Evolutionary conservation across 2,329 filamentous ascomycete genomes (phyloP).

Genomic region (Aspergillus tubingensis): DNA sequence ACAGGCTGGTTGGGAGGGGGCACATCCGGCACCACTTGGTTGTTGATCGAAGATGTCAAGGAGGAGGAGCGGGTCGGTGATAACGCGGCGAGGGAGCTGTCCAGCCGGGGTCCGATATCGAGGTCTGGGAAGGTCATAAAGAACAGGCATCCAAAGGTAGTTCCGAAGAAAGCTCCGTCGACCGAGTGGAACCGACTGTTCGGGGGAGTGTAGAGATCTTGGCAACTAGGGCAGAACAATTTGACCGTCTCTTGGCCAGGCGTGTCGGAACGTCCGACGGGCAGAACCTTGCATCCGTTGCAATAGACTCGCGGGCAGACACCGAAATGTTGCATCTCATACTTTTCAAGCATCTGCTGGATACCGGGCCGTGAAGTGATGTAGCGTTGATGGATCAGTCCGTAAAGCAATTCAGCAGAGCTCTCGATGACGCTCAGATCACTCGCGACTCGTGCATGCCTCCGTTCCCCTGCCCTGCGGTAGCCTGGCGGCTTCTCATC

Average conservation of each 20-base stretch:
- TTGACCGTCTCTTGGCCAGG: slow-evolving; percentile 98
- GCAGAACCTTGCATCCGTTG: slow-evolving; percentile 84
- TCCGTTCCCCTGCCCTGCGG: slow-evolving; percentile 62
- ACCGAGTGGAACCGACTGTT: slow-evolving; percentile 98
- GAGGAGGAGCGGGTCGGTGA: slow-evolving; percentile 33
- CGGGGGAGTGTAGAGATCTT: slow-evolving; percentile 95
- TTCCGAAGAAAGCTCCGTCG: slow-evolving; percentile 96
- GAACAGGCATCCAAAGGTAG: slow-evolving; percentile 94
- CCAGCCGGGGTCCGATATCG: slow-evolving; percentile 73
- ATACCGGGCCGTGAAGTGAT: slow-evolving; percentile 96
- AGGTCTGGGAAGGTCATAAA: slow-evolving; percentile 98
- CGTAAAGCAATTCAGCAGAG: slow-evolving; percentile 96
- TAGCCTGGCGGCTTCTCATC: slow-evolving; percentile 51
- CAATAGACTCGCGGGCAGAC: slow-evolving; percentile 94
- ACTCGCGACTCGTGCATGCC: slow-evolving; percentile 83
- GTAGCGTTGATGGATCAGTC: slow-evolving; percentile 96
- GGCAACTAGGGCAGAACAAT: slow-evolving; percentile 93
- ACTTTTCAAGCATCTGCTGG: slow-evolving; percentile 99
- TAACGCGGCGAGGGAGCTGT: slow-evolving; percentile 38
- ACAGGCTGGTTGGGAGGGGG: slow-evolving; percentile 51
- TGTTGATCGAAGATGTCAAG: slow-evolving; percentile 29
- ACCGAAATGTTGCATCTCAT: slow-evolving; percentile 94
- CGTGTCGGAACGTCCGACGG: slow-evolving; percentile 90
- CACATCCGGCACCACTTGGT: slow-evolving; percentile 30
- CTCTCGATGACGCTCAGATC: slow-evolving; percentile 95